Evolutionary conservation across 2,329 filamentous ascomycete genomes (phyloP).

Genomic region (Huntiella savannae): DNA sequence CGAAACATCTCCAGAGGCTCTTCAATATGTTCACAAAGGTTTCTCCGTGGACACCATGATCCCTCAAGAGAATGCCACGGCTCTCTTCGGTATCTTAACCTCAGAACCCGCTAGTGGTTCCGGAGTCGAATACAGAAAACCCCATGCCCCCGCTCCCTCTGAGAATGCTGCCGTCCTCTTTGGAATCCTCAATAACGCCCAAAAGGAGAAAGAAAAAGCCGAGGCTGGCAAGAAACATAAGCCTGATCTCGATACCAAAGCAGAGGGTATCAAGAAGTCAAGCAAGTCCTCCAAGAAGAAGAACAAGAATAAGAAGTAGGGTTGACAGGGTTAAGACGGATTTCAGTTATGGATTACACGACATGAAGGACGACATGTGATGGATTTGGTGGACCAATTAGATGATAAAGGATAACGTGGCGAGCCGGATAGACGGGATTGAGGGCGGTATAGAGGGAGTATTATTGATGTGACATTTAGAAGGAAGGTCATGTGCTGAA

Average conservation of each 20-base stretch:
- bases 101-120: background rate
- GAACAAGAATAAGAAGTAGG: conserved; percentile 3
- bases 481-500: too few relatives aligned
- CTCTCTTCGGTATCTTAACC: conserved; percentile 6
- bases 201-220: background rate
- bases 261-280: conserved; percentile 3
- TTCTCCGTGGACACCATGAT: background rate
- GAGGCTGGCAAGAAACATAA: background rate
- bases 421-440: too few relatives aligned
- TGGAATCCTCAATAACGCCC: conserved; percentile 3
- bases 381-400: background rate
- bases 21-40: background rate
- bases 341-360: background rate
- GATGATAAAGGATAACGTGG: background rate
- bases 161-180: conserved; percentile 3
- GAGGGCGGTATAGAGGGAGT: too few relatives aligned
- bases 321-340: background rate
- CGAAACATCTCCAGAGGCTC: background rate
- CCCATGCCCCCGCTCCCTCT: background rate
- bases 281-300: conserved; percentile 8
- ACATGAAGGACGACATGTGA: background rate
- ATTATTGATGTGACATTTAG: too few relatives aligned
- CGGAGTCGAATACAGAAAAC: background rate
- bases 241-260: background rate
- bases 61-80: background rate